Evolutionary conservation across 768 basidiomycete genomes (phyloP), one percentile per base, ranked within the genome.

Genomic region (Neoboletus brunneissimus): DNA sequence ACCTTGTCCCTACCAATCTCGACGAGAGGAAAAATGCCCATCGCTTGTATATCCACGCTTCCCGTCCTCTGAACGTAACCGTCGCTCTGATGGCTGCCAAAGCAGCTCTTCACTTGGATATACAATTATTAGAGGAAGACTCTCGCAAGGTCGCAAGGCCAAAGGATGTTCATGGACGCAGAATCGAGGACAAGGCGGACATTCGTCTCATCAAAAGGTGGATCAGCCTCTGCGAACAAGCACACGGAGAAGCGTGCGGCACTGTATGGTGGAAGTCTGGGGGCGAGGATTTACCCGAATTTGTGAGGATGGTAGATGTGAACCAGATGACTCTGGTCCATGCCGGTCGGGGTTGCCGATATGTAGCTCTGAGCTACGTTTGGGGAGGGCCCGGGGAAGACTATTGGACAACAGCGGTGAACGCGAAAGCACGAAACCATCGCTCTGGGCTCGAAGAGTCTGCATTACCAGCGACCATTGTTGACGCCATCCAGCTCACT

Each of bases 91-190:
- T 53, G 0, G 27, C 34, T 0, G 34, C 57, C 35, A 42, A 51
- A 6, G 54, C 53, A 12, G 38, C 15, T 9, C 41, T 61, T 22
- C 2, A 41, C 10, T 29, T 66, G 23, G 59, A 55, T 15, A 64
- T 67, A 23, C 59, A 66, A 23, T 37, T 66, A 4, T 34, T 66
- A 10, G 51, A 61, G 35, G 59, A 66, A 25, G 65, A 66, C 25
- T 20, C 65, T 48, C 51, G 20, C 37, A 61, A 48, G 32, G 43
- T 66, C 22, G 40, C 37, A 12, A 44, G 65, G n/a, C 22, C 58
- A 3, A 64, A 50, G 43, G 59, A 54, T 8, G 44, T 67, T 27
- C 65, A 66, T 41, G 65, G 65, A n/a, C 56, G 65, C 27, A 58
- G 65, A 47, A n/a, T 66, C 44, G 23, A n/a, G 23, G 42, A 51